These are phyloP conservation scores for Evansstolkia leycettana DNA, from an alignment of 495 filamentous ascomycete species.

Conservation along the genomic window DNA sequence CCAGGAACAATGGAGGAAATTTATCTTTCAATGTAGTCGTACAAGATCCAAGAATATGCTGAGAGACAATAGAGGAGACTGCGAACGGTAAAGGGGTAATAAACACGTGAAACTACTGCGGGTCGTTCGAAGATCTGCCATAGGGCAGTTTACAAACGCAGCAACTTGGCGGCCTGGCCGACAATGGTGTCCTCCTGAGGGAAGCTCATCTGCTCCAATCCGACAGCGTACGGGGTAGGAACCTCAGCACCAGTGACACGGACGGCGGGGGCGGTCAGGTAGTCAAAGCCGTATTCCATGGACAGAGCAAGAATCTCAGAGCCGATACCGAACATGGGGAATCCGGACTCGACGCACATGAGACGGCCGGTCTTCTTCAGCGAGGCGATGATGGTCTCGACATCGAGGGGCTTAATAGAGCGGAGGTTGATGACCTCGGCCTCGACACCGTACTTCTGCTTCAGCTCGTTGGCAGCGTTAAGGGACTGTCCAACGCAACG, in stretches of 20 bases:
- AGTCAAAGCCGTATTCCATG: constrained; percentile 98
- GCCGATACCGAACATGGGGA: constrained; percentile 84
- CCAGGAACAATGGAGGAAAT: not conserved
- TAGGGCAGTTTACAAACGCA: constrained; percentile 48
- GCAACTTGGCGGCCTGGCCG: constrained; percentile 68
- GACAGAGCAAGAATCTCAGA: constrained; percentile 86
- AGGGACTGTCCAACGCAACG: constrained; percentile 92
- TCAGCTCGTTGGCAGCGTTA: constrained; percentile 73
- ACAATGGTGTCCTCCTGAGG: constrained; percentile 76
- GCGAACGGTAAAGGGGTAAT: constrained; percentile 21
- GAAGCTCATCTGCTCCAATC: constrained; percentile 86
- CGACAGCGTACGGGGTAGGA: constrained; percentile 81
- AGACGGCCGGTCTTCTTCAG: constrained; percentile 96
- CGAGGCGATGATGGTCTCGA: constrained; percentile 87
- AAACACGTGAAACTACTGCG: constrained; percentile 21
- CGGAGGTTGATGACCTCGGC: constrained; percentile 96
- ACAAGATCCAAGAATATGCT: constrained; percentile 24
- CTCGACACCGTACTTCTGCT: constrained; percentile 93
- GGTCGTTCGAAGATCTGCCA: constrained; percentile 5
- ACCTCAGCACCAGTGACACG: constrained; percentile 93
- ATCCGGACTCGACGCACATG: constrained; percentile 88
- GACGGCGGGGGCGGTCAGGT: constrained; percentile 84
- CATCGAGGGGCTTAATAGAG: constrained; percentile 90
- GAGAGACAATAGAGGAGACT: constrained; percentile 15
- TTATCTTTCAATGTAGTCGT: constrained; percentile 24